phyloP scores from a whole-genome alignment of 1,139 yeast species.

The Oligophagozyma castellii region DNA sequence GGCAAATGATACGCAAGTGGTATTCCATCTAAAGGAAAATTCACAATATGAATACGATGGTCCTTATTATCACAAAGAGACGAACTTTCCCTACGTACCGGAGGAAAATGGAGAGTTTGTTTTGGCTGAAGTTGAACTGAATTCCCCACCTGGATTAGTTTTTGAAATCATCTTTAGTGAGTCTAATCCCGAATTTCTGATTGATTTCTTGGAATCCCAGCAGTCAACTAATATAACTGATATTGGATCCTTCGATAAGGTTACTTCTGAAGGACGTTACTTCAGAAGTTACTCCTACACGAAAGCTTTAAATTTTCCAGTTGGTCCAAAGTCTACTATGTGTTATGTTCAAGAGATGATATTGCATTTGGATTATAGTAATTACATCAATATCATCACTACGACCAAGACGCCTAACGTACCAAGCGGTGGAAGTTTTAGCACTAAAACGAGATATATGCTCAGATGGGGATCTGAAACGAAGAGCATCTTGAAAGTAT shows the following conservation, averaged over 20 bases:
- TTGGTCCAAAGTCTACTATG: slow-evolving; percentile 89
- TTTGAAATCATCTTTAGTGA: slow-evolving; percentile 60
- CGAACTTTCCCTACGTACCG: slow-evolving; percentile 33
- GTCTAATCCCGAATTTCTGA: slow-evolving; percentile 39
- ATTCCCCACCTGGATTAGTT: slow-evolving; percentile 73
- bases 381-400: slow-evolving; percentile 45
- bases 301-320: slow-evolving; percentile 70
- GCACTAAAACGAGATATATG: slow-evolving; percentile 55
- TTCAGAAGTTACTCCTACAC: slow-evolving; percentile 54
- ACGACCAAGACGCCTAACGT: slow-evolving; percentile 80
- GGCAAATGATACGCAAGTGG: slow-evolving; percentile 16
- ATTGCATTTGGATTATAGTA: slow-evolving; percentile 44
- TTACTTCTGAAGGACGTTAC: slow-evolving; percentile 27
- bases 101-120: slow-evolving; percentile 42
- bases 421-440: slow-evolving; percentile 75
- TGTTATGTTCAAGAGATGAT: slow-evolving; percentile 64
- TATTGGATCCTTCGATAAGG: slow-evolving; percentile 32
- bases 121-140: slow-evolving; percentile 38
- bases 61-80: slow-evolving; percentile 35
- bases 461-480: slow-evolving; percentile 59
- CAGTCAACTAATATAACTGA: slow-evolving; percentile 56
- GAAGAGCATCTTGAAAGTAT: slow-evolving; percentile 43
- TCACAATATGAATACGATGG: slow-evolving; percentile 13
- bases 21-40: slow-evolving; percentile 25
- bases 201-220: slow-evolving; percentile 42